A percentile compares a stretch with the other conserved stretches of the same genome.
These are phyloP conservation scores for Pseudogymnoascus destructans DNA, from an alignment of 2,329 filamentous ascomycete species.

Conservation along the genomic window DNA sequence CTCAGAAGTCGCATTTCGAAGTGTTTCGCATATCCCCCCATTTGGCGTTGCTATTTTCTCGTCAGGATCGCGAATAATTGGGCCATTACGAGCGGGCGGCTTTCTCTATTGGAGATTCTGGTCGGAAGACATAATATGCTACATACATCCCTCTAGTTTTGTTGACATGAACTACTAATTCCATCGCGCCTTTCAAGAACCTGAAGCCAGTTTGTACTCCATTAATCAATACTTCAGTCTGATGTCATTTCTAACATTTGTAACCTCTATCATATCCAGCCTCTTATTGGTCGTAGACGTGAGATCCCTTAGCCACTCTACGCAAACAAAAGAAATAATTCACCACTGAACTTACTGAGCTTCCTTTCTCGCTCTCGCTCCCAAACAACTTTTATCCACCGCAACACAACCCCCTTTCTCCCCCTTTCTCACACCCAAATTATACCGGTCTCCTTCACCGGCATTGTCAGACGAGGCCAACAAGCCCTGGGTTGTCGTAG, in stretches of 20 bases:
- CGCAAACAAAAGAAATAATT: slow-evolving; percentile 5
- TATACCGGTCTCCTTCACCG: background rate
- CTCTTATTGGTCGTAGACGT: background rate
- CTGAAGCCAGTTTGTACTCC: background rate
- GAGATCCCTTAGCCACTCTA: background rate
- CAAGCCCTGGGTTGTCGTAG: slow-evolving; percentile 4
- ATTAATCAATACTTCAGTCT: background rate
- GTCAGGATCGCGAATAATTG: background rate
- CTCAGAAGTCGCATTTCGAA: background rate
- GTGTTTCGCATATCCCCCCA: background rate
- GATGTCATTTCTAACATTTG: background rate
- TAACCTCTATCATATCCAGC: background rate
- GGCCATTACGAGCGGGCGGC: background rate
- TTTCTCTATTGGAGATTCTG: background rate
- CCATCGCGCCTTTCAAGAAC: background rate
- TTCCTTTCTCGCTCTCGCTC: background rate
- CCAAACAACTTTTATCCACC: background rate
- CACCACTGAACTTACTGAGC: background rate
- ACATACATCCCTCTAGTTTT: background rate
- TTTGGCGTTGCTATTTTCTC: background rate
- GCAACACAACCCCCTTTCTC: background rate
- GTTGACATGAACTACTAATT: background rate
- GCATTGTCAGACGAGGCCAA: background rate
- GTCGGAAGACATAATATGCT: background rate
- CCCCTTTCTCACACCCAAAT: background rate